Base-by-base conservation (phyloP, 768 basidiomycete species). In the Amanita rubescens region DNA sequence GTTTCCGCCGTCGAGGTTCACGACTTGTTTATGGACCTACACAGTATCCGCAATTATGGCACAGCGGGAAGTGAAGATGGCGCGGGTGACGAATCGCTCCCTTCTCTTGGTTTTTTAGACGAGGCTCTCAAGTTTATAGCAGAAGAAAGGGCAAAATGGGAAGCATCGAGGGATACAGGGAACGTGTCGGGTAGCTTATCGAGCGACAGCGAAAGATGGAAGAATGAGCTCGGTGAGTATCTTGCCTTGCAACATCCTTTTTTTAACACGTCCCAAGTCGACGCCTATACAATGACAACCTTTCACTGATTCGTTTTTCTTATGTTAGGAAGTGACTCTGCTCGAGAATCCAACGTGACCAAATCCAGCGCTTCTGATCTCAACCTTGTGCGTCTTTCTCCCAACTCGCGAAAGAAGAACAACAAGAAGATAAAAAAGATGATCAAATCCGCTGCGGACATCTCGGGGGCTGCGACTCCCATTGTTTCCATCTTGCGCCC, bases 121-220 rank as follows among this genome's bases (percentile, higher is more conserved):
- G 81, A 82, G 55, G 86, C 85, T 0, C 73, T 91, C 12, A 79
- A 77, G n/a, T 91, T 89, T 56, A 74, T 90, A 47, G 85, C 83
- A 39, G 80, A 79, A 9, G 88, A 90, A 63, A 74, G 85, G 51
- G 80, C 79, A 33, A 74, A 75, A 56, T 73, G 80, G 57, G 76
- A 72, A 41, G 83, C 81, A n/a, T 65, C 66, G 38, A 71, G 71
- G 34, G 72, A 69, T 42, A 57, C 69, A 20, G 70, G 64, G 17
- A 17, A 25, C 12, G 14, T 39, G 6, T 33, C 44, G 8, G 52
- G 52, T 7, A 9, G n/a, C 17, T 14, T 53, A 5, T 53, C 52
- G 2, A 53, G 52, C 25, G 52, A 53, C 34, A 53, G 43, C 17
- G 52, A 53, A 20, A 45, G 71, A 12, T 74, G 71, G 68, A 68